These are phyloP conservation scores for Tolypocladium capitatum DNA, from an alignment of 2,329 filamentous ascomycete genomes.

Conservation along the genomic window DNA sequence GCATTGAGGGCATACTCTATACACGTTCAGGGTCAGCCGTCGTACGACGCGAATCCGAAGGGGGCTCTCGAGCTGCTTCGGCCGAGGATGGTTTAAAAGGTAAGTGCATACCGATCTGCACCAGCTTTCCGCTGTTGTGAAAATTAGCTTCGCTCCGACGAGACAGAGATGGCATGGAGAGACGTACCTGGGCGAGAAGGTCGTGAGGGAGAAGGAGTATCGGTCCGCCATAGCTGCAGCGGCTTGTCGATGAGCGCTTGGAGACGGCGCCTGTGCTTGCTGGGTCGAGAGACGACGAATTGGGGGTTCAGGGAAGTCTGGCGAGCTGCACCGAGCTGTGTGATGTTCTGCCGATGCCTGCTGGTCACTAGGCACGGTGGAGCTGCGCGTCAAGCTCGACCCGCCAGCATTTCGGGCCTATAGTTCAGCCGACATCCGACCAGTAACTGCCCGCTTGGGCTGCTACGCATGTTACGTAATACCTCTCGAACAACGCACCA, in stretches of 20 bases:
- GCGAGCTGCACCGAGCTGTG: slow-evolving; percentile 13
- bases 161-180: slow-evolving; percentile 8
- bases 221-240: slow-evolving; percentile 71
- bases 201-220: slow-evolving; percentile 98
- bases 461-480: no score
- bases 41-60: background rate
- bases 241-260: slow-evolving; percentile 1
- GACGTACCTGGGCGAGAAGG: slow-evolving; percentile 93
- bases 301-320: background rate
- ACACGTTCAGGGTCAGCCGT: slow-evolving; percentile 3
- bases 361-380: slow-evolving; percentile 20
- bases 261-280: slow-evolving; percentile 3
- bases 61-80: background rate
- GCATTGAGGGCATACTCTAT: slow-evolving; percentile 97
- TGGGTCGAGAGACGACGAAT: slow-evolving; percentile 4
- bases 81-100: background rate
- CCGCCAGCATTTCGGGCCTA: slow-evolving; percentile 9
- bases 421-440: slow-evolving; percentile 13
- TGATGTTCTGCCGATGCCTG: slow-evolving; percentile 15
- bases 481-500: no score
- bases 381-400: slow-evolving; percentile 25
- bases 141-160: slow-evolving; percentile 27
- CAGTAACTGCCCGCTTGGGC: no score
- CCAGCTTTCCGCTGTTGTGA: slow-evolving; percentile 76
- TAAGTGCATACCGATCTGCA: slow-evolving; percentile 64